Percentiles rank a stretch among this genome's conserved stretches.
Evolutionary conservation across 1,139 yeast genomes (phyloP).

Genomic region (Groenewaldozyma sp.): DNA sequence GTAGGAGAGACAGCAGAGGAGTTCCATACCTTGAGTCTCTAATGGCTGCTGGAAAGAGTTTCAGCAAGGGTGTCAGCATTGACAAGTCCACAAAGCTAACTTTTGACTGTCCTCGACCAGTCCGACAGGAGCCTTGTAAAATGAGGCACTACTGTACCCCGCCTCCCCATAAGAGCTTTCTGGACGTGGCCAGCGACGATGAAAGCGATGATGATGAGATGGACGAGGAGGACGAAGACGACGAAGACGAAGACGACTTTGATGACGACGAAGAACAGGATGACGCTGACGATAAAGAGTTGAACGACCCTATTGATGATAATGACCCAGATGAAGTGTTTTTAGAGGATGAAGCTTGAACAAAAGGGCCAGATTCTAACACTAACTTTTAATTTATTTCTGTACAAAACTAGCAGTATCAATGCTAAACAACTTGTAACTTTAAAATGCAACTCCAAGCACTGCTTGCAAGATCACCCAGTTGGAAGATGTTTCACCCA

Average conservation of each 20-base stretch:
- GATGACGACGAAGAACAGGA: slow-evolving; percentile 10
- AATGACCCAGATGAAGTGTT: slow-evolving; percentile 1
- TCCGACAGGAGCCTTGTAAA: slow-evolving; percentile 2
- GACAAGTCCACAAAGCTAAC: slow-evolving; percentile 1
- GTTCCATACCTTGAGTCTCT: no score
- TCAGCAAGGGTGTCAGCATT: no score
- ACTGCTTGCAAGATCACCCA: no score
- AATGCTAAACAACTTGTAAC: neutral
- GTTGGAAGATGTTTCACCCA: no score
- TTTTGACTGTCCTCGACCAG: slow-evolving; percentile 9
- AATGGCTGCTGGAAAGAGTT: no score
- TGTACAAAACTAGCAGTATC: neutral
- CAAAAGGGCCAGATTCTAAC: neutral
- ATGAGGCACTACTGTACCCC: slow-evolving; percentile 1
- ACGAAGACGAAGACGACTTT: slow-evolving; percentile 7
- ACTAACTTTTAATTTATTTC: neutral
- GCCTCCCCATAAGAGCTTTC: slow-evolving; percentile 4
- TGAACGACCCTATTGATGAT: no score
- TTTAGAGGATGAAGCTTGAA: neutral
- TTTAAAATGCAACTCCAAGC: neutral
- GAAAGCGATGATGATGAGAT: neutral
- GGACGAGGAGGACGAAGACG: slow-evolving; percentile 4
- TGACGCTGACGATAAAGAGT: slow-evolving; percentile 6
- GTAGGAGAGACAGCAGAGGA: no score
- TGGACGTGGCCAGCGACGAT: neutral